A percentile compares a stretch with the other conserved stretches of the same genome.
phyloP scores from a whole-genome alignment of 202 grass and related monocot species.

The Panicum virgatum region DNA sequence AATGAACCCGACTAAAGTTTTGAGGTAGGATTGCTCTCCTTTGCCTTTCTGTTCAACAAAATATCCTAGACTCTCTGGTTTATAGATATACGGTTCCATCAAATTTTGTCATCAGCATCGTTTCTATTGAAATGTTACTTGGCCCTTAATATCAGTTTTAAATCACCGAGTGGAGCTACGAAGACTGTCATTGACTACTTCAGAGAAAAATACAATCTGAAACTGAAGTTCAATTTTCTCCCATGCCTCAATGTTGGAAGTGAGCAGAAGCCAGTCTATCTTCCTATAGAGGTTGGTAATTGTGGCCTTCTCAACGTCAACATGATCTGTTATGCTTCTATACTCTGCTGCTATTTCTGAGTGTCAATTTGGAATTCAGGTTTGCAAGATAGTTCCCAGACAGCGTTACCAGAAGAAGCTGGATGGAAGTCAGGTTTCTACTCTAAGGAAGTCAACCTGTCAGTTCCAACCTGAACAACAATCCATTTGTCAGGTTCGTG shows the following conservation, averaged over 20 bases:
- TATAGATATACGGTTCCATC: background rate
- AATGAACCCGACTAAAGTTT: conserved; percentile 13
- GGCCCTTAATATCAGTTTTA: conserved; percentile 24
- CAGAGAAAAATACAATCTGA: conserved; percentile 31
- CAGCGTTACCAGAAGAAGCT: conserved; percentile 43
- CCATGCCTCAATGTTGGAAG: conserved; percentile 53
- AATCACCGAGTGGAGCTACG: background rate
- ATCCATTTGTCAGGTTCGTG: conserved; percentile 33
- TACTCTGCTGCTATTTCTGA: background rate
- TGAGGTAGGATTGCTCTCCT: conserved; percentile 32
- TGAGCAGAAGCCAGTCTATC: conserved; percentile 45
- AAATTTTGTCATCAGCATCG: background rate
- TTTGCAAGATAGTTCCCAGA: conserved; percentile 44
- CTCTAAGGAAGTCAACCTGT: background rate
- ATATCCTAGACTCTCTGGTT: background rate
- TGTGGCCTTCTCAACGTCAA: conserved; percentile 19
- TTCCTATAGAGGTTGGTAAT: conserved; percentile 58
- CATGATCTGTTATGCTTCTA: background rate
- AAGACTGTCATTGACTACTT: conserved; percentile 50
- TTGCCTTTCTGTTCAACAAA: background rate
- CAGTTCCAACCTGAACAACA: background rate
- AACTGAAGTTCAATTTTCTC: conserved; percentile 38
- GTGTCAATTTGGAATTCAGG: conserved; percentile 20
- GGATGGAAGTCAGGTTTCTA: conserved; percentile 10
- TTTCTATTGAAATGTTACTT: background rate